These are phyloP conservation scores for Eudorina sp. DNA, from an alignment of 139 green algal genomes.

Conservation along the genomic window DNA sequence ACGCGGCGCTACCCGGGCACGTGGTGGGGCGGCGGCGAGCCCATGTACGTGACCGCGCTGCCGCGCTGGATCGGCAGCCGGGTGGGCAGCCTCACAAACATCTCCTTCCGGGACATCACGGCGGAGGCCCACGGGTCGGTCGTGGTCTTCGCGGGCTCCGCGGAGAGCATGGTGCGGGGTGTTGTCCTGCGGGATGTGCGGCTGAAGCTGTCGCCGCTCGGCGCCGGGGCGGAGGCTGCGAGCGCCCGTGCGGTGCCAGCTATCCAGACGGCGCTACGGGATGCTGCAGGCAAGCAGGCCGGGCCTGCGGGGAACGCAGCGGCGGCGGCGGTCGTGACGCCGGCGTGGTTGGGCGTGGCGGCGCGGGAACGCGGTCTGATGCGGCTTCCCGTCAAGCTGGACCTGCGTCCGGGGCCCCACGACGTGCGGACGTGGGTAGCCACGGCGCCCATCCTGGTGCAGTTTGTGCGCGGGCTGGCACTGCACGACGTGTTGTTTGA, in stretches of 20 bases:
- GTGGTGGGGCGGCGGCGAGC: constrained; percentile 67
- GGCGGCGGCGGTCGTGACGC: not conserved
- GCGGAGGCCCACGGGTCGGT: not conserved
- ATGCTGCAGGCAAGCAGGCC: too few relatives aligned
- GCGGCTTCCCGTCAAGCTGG: constrained; percentile 21
- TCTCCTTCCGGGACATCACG: not conserved
- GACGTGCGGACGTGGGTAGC: not conserved
- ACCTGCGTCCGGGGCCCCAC: constrained; percentile 31
- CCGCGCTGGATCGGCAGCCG: constrained; percentile 37
- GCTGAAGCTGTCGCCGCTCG: not conserved
- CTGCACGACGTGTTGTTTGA: not conserved
- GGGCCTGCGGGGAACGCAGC: not conserved
- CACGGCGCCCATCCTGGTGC: not conserved
- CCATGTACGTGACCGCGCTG: constrained; percentile 62
- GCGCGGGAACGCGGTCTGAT: not conserved
- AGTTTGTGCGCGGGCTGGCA: not conserved
- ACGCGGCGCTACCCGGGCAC: constrained; percentile 31
- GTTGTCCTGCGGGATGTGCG: not conserved
- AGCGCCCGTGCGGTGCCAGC: too few relatives aligned
- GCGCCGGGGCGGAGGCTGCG: too few relatives aligned
- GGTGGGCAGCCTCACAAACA: not conserved
- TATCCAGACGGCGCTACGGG: too few relatives aligned
- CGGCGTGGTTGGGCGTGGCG: not conserved
- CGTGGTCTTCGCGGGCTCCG: constrained; percentile 9
- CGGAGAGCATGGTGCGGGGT: not conserved